Base-by-base conservation (phyloP, 805 yeast species). In the Martiniozyma abietophila region DNA sequence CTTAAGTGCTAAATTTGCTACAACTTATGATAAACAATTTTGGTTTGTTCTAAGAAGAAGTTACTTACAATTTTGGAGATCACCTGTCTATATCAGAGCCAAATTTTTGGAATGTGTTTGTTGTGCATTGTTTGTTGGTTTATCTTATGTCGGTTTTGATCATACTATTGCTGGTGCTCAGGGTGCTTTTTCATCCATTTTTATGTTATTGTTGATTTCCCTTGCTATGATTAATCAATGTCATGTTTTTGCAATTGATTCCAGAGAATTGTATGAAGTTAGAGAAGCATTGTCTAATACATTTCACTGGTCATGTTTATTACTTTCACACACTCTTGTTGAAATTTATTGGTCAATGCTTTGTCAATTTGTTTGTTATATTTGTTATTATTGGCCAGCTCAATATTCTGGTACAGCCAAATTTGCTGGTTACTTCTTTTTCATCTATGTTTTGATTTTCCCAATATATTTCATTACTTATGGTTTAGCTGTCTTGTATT, bases 221-320 rank as follows among this genome's bases (percentile, higher is more conserved):
- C 61, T 79, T 59, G 62, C 79, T 31, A 62, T 75, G 48, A 67
- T 76, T 38, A 74, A 78, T 48, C 84, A 79, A 55, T 67, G 74
- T 35, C 80, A 76, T 48, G 75, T 68, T 15, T 68, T 68, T 42
- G 77, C 77, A 24, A 63, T 67, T 32, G 64, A 59, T 14, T 62
- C 74, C 16, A 68, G 85, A 50, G 79, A 74, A 34, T 54, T 78
- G 28, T 80, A 58, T 46, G 86, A 79, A 57, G 80, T 71, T 8
- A 67, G 88, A 51, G 88, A 80, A 50, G 64, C 74, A 17, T 65
- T 75, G 32, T 74, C 82, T 6, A 79, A 77, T 49, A 80, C 82
- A 32, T 80, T 73, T 62, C 79, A 76, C 46, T 80, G 86, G 86
- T 62, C 74, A 23, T 53, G 69, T 27, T 57, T 80, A 54, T 49